A percentile compares a stretch with the other conserved stretches of the same genome.
These are phyloP conservation scores for Litchi chinensis DNA, from an alignment of 345 rosid genomes.

Conservation along the genomic window DNA sequence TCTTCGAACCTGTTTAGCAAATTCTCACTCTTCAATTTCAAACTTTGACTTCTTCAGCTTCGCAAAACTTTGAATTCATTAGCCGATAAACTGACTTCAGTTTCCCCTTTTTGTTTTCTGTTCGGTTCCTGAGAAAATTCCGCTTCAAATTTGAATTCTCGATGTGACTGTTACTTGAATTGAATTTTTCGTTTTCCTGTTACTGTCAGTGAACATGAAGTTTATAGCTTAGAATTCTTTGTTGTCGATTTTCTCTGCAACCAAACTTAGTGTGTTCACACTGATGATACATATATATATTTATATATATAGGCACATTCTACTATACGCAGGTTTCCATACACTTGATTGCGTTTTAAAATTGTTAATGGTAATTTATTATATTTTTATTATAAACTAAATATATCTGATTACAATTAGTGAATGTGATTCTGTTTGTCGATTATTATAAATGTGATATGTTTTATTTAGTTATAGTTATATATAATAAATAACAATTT, in stretches of 20 bases:
- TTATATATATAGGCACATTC: no score
- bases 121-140: slow-evolving; percentile 11
- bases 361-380: no score
- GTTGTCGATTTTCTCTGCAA: no score
- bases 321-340: no score
- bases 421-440: no score
- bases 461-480: no score
- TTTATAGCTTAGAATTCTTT: background rate
- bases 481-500: no score
- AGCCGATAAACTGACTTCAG: background rate
- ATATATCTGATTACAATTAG: no score
- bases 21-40: background rate
- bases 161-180: background rate
- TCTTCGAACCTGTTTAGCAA: background rate
- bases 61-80: background rate
- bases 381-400: no score
- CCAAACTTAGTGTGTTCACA: background rate
- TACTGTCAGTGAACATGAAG: background rate
- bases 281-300: background rate
- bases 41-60: background rate
- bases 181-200: background rate
- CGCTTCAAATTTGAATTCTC: background rate
- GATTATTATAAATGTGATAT: no score
- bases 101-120: background rate
- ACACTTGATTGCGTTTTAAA: no score